Percentiles rank a stretch among this genome's conserved stretches.
These are phyloP conservation scores for Cyclotella cryptica DNA, from an alignment of 108 stramenopile species.

Conservation along the genomic window DNA sequence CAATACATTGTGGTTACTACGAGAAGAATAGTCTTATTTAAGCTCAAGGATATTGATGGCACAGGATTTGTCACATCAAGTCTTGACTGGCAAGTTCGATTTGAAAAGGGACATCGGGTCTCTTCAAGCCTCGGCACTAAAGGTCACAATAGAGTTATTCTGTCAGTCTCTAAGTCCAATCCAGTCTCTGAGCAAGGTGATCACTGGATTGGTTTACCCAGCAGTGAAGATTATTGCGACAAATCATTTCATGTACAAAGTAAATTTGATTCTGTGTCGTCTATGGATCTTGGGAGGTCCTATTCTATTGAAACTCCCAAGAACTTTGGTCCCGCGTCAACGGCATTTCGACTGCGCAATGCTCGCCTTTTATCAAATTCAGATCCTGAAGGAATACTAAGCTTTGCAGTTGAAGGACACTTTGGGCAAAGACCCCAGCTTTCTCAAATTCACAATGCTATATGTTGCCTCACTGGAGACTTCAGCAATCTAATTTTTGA, in stretches of 20 bases:
- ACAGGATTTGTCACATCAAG: constrained; percentile 47
- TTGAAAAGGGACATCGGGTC: constrained; percentile 43
- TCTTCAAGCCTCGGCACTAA: constrained; percentile 65
- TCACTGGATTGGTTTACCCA: not conserved
- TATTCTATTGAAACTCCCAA: constrained; percentile 22
- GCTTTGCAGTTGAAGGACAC: constrained; percentile 72
- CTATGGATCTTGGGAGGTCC: constrained; percentile 1
- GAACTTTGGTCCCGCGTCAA: constrained; percentile 6
- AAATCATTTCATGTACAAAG: constrained; percentile 8
- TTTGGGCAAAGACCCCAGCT: constrained; percentile 74
- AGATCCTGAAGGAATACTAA: constrained; percentile 31
- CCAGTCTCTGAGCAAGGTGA: not conserved
- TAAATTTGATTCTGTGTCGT: constrained; percentile 4
- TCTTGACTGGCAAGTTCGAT: constrained; percentile 74
- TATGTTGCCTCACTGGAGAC: constrained; percentile 72
- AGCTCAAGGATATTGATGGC: constrained; percentile 55
- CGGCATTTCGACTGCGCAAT: constrained; percentile 21
- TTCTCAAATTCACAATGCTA: constrained; percentile 76
- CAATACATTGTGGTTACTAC: constrained; percentile 78
- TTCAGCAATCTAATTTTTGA: constrained; percentile 67
- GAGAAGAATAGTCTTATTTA: constrained; percentile 71
- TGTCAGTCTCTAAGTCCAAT: constrained; percentile 24
- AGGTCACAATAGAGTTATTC: constrained; percentile 72
- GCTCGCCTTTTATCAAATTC: constrained; percentile 24
- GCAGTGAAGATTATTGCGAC: not conserved